Conservation (phyloP, 768 basidiomycete genomes). For the Suillus weaverae region DNA sequence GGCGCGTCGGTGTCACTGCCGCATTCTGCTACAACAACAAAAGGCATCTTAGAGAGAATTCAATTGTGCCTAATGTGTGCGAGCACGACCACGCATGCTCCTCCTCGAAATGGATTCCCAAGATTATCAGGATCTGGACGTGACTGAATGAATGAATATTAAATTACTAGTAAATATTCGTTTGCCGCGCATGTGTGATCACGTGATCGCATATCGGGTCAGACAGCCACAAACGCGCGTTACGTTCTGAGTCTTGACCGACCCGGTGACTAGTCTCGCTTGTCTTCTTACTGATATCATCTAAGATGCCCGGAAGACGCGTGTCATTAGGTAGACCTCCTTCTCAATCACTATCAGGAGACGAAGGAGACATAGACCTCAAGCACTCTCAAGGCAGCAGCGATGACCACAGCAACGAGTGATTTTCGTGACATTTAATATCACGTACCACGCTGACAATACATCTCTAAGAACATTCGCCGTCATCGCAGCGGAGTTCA, state of each 20-base stretch:
- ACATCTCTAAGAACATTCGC: conserved; percentile 24
- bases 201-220: conserved; percentile 19
- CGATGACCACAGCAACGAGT: conserved; percentile 32
- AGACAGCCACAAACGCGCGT: not conserved
- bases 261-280: no score
- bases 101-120: no score
- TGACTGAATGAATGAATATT: no score
- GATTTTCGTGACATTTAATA: not conserved
- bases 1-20: not conserved
- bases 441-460: not conserved
- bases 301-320: conserved; percentile 17
- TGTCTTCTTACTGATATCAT: not conserved
- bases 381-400: conserved; percentile 21
- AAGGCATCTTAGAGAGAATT: not conserved
- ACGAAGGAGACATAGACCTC: conserved; percentile 18
- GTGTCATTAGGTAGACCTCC: not conserved
- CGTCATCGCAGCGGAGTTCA: conserved; percentile 32
- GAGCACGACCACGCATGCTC: no score
- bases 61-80: no score
- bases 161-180: no score
- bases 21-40: not conserved
- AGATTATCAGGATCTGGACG: no score
- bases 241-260: not conserved
- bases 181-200: not conserved
- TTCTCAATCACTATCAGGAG: not conserved